phyloP scores from a whole-genome alignment of 306 rosid genomes.

The Dalbergia oliveri region DNA sequence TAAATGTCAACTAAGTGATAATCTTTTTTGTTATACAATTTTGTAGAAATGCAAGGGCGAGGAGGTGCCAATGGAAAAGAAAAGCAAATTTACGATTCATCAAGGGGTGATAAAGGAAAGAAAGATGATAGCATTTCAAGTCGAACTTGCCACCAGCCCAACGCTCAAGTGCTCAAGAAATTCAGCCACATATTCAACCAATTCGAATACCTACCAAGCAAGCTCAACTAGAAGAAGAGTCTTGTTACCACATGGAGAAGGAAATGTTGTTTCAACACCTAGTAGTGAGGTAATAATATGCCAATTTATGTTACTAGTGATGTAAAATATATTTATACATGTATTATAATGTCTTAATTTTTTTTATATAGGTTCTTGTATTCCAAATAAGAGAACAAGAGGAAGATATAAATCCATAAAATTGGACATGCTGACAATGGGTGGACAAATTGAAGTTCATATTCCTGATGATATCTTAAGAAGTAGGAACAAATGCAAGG shows the following conservation, averaged over 20 bases:
- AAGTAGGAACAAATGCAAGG: background rate
- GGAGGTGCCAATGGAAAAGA: background rate
- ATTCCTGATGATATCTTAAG: background rate
- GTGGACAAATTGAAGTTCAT: background rate
- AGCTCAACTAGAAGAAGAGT: background rate
- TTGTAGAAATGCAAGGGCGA: background rate
- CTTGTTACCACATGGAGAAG: background rate
- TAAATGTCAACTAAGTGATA: too few species aligned
- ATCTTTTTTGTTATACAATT: too few species aligned
- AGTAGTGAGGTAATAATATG: background rate
- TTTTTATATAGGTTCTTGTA: background rate
- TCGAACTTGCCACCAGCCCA: background rate
- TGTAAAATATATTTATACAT: background rate
- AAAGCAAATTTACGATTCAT: background rate
- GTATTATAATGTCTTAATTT: too few species aligned
- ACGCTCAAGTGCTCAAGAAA: background rate
- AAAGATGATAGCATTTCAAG: too few species aligned
- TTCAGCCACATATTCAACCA: background rate
- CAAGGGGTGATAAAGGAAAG: background rate
- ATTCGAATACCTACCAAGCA: background rate
- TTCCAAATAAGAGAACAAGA: background rate
- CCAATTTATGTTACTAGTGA: background rate
- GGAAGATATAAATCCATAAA: background rate
- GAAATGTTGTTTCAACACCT: background rate
- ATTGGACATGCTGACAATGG: background rate